Percentiles rank a stretch among this genome's conserved stretches.
Evolutionary conservation across 2,329 filamentous ascomycete genomes (phyloP).

Genomic region (Ophiocordyceps robertsii): DNA sequence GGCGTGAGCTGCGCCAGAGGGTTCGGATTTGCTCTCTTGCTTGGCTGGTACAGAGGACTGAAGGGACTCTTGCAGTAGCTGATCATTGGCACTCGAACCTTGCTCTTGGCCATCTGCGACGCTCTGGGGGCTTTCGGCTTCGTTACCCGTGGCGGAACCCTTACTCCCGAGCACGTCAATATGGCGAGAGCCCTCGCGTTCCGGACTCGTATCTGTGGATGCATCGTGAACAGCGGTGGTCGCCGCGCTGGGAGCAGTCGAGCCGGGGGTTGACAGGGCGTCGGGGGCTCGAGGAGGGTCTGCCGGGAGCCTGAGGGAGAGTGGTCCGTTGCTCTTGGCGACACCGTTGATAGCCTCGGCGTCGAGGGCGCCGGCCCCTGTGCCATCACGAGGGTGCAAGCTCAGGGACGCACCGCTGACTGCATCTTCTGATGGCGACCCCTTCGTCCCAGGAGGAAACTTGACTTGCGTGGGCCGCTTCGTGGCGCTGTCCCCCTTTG

Average conservation of each 20-base stretch:
- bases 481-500: neutral
- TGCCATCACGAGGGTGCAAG: neutral
- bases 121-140: neutral
- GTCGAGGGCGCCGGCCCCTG: neutral
- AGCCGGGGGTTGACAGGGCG: slow-evolving; percentile 41
- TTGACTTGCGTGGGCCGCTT: slow-evolving; percentile 14
- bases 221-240: slow-evolving; percentile 56
- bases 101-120: slow-evolving; percentile 1
- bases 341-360: neutral
- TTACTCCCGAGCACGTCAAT: slow-evolving; percentile 32
- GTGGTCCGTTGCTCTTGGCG: neutral
- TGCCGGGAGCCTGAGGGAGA: slow-evolving; percentile 20
- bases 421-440: slow-evolving; percentile 7
- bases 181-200: slow-evolving; percentile 49
- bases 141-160: slow-evolving; percentile 21
- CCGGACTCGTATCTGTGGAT: slow-evolving; percentile 63
- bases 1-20: slow-evolving; percentile 1
- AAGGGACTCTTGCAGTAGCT: slow-evolving; percentile 29
- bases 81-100: slow-evolving; percentile 25
- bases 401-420: neutral
- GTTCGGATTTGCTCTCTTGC: slow-evolving; percentile 2
- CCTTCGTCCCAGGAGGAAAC: slow-evolving; percentile 19
- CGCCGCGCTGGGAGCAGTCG: slow-evolving; percentile 59
- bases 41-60: slow-evolving; percentile 13
- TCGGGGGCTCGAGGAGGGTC: slow-evolving; percentile 26